Base-by-base conservation (phyloP, 192 early-diverging fungal genomes). In the Backusella mclennaniae region DNA sequence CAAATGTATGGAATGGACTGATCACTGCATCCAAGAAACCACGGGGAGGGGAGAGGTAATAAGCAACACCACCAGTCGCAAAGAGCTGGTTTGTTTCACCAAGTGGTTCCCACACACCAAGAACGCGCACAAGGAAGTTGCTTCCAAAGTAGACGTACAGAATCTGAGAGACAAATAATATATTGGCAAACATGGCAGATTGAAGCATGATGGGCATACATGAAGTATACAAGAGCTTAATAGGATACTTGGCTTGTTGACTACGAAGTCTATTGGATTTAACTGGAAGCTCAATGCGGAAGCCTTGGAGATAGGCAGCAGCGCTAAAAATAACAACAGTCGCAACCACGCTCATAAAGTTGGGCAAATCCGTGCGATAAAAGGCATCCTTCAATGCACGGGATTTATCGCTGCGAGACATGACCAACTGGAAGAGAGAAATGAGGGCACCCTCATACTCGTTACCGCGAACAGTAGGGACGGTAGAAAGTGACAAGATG, bases 181-280 rank as follows among this genome's bases (percentile, higher is more conserved):
- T 89, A 80, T 99, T 95, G 72, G 96, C 96, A 66, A 95, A 93
- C 73, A 99, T 87, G 44, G 98, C 95, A 35, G 96, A 98, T 86
- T 98, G 97, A 73, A 98, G 92, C 98, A 99, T 99, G 79, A 99
- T 96, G 66, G 98, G 95, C 98, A 99, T 99, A 88, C 97, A 99
- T 74, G 97, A 98, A 39, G 98, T 99, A 90, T 99, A 99, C 87
- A 99, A 98, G 66, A 99, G 89, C 90, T 99, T 99, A 91, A 99
- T 91, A 67, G 98, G 98, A 87, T 97, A 99, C 75, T 95, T 90
- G 21, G 96, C 96, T 74, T 93, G 93, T 86, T 99, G 98, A 63
- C 98, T 97, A 86, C 97, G 96, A 85, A 94, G 91, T 49, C 92
- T 85, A 69, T 93, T 95, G 19, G 97, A 98, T 85, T 97, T 98